phyloP scores from a whole-genome alignment of 164 flowering plant species.

The Vitis amurensis region DNA sequence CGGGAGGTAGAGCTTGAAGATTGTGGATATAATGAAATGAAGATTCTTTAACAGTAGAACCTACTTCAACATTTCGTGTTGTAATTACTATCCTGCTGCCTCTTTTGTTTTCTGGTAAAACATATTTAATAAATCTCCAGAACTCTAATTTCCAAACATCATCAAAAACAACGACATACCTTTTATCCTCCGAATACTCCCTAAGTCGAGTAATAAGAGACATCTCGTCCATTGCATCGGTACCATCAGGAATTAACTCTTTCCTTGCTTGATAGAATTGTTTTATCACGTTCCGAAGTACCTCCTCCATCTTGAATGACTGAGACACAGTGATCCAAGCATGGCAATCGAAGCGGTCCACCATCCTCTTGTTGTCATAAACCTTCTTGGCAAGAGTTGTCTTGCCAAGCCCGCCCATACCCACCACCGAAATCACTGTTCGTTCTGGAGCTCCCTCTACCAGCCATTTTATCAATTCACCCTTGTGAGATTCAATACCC shows the following conservation, averaged over 20 bases:
- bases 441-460: background rate
- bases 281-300: conserved; percentile 3
- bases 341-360: conserved; percentile 9
- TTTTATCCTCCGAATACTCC: too few relatives aligned
- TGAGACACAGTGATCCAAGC: conserved; percentile 29
- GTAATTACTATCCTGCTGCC: background rate
- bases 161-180: conserved; percentile 4
- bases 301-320: conserved; percentile 3
- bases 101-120: background rate
- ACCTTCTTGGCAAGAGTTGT: conserved; percentile 24
- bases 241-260: background rate
- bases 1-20: too few relatives aligned
- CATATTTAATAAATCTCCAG: background rate
- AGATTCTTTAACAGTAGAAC: too few relatives aligned
- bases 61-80: too few relatives aligned
- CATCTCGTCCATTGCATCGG: background rate
- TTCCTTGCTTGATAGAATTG: background rate
- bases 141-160: conserved; percentile 6
- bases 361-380: background rate
- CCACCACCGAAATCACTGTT: conserved; percentile 12
- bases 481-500: conserved; percentile 2
- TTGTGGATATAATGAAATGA: too few relatives aligned
- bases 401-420: conserved; percentile 31
- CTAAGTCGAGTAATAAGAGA: too few relatives aligned
- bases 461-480: background rate